Base-by-base conservation (phyloP, 208 protist genomes). In the Leishmania mexicana region DNA sequence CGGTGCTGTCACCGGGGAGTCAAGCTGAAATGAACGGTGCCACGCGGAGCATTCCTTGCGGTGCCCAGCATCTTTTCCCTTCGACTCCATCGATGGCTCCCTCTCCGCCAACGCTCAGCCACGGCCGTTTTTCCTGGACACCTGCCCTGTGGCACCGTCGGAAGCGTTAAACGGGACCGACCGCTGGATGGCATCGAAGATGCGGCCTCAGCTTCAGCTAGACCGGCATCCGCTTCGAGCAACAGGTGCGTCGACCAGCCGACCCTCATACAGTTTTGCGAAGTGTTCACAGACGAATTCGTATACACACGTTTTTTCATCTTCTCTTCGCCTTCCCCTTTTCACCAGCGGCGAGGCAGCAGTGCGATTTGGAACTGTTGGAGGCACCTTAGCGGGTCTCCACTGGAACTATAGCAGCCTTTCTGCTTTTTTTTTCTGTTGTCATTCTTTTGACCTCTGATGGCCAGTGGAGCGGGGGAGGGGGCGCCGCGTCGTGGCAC, bases 181-280 rank as follows among this genome's bases (percentile, higher is more conserved):
- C 19, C 58, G 28, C 2, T 54, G 53, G 7, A 64, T 78, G 21
- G 7, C n/a, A 31, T 7, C 54, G 1, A 78, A 86, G 17, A 83
- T 77, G 4, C 31, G 58, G 45, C 75, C 75, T 10, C 83, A 83
- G 13, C 67, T 74, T 13, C 71, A 68, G 4, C 51, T 80, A 57
- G 76, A 49, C 64, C 19, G 51, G 11, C 51, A n/a, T 17, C 49
- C 21, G 35, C 31, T 57, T 38, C 51, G 1, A 10, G 54, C 60
- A 19, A 28, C 40, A 19, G 64, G 62, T 8, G 53, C 42, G 53
- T 78, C 62, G 47, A 62, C 2, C 57, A 78, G n/a, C 15, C 53
- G 2, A 15, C 40, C 2, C 38, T 75, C 24, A 31, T 11, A 54
- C 45, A 64, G 54, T 24, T 81, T 15, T 45, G 28, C 35, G 60